Conservation (phyloP, 371 early-diverging fungal species). For the Gilbertella persicaria region DNA sequence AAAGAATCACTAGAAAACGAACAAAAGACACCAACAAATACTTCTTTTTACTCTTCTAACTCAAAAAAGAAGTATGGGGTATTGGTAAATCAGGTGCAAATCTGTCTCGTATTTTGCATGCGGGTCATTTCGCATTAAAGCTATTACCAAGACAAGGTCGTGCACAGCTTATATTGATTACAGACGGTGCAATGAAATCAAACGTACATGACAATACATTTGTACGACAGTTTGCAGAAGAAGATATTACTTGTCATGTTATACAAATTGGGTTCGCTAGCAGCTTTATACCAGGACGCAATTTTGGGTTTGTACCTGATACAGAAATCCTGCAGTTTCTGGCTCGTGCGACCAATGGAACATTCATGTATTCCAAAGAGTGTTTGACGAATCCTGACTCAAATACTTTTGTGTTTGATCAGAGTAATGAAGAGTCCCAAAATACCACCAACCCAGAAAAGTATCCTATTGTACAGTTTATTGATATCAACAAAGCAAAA, state of each 20-base stretch:
- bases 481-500: conserved; percentile 17
- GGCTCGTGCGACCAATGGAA: conserved; percentile 79
- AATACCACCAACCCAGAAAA: conserved; percentile 2
- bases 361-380: conserved; percentile 78
- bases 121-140: conserved; percentile 71
- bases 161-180: conserved; percentile 77
- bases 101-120: conserved; percentile 68
- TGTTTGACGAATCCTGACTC: conserved; percentile 36
- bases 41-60: conserved; percentile 27
- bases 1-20: conserved; percentile 1
- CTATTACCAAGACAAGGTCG: conserved; percentile 72
- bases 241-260: conserved; percentile 76
- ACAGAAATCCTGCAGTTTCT: conserved; percentile 84
- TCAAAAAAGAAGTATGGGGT: conserved; percentile 59
- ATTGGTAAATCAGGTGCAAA: conserved; percentile 62
- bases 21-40: conserved; percentile 10
- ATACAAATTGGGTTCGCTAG: conserved; percentile 84
- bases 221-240: conserved; percentile 62
- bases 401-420: neutral
- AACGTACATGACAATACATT: conserved; percentile 58
- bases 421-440: neutral
- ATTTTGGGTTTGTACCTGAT: conserved; percentile 90
- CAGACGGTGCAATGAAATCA: conserved; percentile 85
- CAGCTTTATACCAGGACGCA: conserved; percentile 75
- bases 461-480: conserved; percentile 15